Conservation (phyloP, 495 filamentous ascomycete genomes). For the Aspergillus sclerotiicarbonarius region DNA sequence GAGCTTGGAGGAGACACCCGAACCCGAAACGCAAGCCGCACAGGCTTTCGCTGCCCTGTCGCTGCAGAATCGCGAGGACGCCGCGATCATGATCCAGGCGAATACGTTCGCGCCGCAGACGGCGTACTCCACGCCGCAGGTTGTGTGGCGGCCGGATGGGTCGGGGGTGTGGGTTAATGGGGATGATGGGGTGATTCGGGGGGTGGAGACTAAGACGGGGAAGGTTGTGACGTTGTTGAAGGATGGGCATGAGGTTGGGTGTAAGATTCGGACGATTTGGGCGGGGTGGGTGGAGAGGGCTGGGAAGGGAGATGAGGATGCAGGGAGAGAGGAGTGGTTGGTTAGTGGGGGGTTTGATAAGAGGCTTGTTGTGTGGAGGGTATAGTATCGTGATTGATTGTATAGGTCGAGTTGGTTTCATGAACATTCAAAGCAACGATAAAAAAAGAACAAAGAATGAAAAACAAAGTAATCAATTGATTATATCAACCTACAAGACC, state of each 20-base stretch:
- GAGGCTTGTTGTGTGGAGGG: slow-evolving; percentile 59
- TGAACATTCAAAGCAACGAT: neutral
- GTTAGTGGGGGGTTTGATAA: slow-evolving; percentile 72
- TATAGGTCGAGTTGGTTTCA: neutral
- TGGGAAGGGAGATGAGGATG: slow-evolving; percentile 22
- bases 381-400: slow-evolving; percentile 5
- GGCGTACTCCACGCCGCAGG: slow-evolving; percentile 62
- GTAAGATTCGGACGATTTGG: slow-evolving; percentile 66
- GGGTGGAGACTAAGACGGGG: slow-evolving; percentile 60
- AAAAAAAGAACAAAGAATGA: neutral
- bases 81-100: slow-evolving; percentile 56
- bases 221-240: slow-evolving; percentile 52
- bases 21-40: slow-evolving; percentile 42
- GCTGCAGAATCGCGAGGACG: slow-evolving; percentile 56
- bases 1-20: slow-evolving; percentile 4
- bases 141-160: slow-evolving; percentile 65
- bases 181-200: slow-evolving; percentile 65
- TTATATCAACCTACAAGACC: slow-evolving; percentile 2
- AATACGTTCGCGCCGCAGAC: slow-evolving; percentile 67
- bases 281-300: slow-evolving; percentile 49
- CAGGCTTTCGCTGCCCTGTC: slow-evolving; percentile 49
- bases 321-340: slow-evolving; percentile 52
- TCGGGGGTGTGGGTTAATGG: slow-evolving; percentile 68
- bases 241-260: slow-evolving; percentile 56
- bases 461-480: slow-evolving; percentile 11